Percentiles rank a stretch among this genome's conserved stretches.
phyloP scores from a whole-genome alignment of 1,284 basidiomycete genomes.

The Pascua sp. region DNA sequence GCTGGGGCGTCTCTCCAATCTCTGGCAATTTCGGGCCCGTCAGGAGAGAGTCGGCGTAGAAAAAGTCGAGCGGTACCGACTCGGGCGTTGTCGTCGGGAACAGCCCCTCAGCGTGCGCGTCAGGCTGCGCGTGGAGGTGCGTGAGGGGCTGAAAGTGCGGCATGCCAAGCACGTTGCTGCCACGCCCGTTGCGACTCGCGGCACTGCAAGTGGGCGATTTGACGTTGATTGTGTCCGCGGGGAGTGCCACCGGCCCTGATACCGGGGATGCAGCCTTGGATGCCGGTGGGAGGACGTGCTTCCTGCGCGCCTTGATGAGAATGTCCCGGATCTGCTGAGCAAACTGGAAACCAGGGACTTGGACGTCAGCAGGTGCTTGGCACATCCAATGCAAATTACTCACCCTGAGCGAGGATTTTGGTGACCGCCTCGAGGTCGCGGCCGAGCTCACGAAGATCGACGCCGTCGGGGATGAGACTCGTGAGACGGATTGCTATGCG shows the following conservation, averaged over 20 bases:
- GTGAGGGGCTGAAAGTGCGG: background rate
- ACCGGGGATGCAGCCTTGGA: background rate
- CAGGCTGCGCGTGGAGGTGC: background rate
- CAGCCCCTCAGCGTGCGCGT: background rate
- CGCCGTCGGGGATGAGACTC: conserved; percentile 34
- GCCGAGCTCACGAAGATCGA: conserved; percentile 35
- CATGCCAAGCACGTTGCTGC: background rate
- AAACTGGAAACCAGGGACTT: conserved; percentile 43
- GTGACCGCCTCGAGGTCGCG: conserved; percentile 41
- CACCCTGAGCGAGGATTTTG: conserved; percentile 30
- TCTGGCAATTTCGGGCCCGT: background rate
- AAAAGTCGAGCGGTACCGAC: conserved; percentile 27
- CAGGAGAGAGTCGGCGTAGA: conserved; percentile 39
- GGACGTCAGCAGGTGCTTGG: background rate
- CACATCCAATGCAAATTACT: background rate
- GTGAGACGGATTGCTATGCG: conserved; percentile 41
- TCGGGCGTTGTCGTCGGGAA: background rate
- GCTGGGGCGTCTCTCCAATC: background rate
- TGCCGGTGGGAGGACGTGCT: conserved; percentile 34
- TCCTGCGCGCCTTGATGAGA: conserved; percentile 29
- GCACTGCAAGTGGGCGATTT: too few species aligned
- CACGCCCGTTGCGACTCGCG: background rate
- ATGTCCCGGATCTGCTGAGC: conserved; percentile 36
- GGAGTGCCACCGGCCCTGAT: background rate
- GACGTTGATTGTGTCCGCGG: background rate